Percentiles rank a stretch among this genome's conserved stretches.
These are phyloP conservation scores for Ettlia oleoabundans DNA, from an alignment of 139 green algal genomes.

Conservation along the genomic window DNA sequence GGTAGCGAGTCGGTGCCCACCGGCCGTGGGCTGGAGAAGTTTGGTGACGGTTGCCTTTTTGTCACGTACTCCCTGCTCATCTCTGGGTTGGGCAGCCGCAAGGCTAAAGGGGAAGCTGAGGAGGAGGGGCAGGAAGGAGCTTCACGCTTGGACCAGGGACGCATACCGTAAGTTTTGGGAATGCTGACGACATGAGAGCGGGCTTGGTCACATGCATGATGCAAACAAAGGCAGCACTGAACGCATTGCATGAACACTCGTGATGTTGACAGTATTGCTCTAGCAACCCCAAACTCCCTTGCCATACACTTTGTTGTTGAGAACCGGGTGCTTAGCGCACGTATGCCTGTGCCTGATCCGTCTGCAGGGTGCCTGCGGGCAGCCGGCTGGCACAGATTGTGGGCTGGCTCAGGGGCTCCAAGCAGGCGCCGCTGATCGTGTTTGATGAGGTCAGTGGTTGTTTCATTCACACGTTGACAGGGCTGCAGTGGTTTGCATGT, in stretches of 20 bases:
- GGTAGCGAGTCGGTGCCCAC: slow-evolving; percentile 48
- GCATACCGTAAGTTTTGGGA: slow-evolving; percentile 22
- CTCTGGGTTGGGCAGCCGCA: slow-evolving; percentile 3
- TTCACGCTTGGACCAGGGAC: neutral
- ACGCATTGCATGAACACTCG: too few species aligned
- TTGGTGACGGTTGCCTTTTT: slow-evolving; percentile 75
- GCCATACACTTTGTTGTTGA: too few species aligned
- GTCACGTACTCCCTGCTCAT: slow-evolving; percentile 67
- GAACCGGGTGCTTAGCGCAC: too few species aligned
- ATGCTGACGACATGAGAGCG: too few species aligned
- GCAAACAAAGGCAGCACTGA: too few species aligned
- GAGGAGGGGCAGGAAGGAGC: neutral
- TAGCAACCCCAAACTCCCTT: too few species aligned
- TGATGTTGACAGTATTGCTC: too few species aligned
- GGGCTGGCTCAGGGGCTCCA: slow-evolving; percentile 57
- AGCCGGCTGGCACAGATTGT: slow-evolving; percentile 66
- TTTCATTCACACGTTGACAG: too few species aligned
- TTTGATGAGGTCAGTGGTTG: slow-evolving; percentile 61
- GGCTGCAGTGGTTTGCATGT: neutral
- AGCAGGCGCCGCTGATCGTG: slow-evolving; percentile 50
- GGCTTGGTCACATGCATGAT: too few species aligned
- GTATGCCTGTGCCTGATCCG: too few species aligned
- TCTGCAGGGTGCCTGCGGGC: slow-evolving; percentile 31
- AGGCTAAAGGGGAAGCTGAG: neutral
- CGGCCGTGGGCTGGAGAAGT: slow-evolving; percentile 36